A percentile compares a stretch with the other conserved stretches of the same genome.
phyloP scores from a whole-genome alignment of 192 early-diverging fungal species.

The Bifiguratus adelaidae region DNA sequence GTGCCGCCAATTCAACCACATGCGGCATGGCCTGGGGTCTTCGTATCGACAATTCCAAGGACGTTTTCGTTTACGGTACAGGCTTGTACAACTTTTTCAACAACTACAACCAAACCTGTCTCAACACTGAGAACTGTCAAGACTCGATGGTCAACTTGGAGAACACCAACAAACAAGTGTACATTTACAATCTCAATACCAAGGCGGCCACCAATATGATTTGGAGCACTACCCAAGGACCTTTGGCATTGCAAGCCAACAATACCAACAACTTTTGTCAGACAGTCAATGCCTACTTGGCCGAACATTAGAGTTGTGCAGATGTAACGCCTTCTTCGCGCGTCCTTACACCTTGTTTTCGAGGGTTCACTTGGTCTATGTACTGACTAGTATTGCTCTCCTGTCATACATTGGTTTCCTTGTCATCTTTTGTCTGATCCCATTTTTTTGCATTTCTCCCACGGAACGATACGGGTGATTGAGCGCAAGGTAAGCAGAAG shows the following conservation, averaged over 20 bases:
- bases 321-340: too few relatives aligned
- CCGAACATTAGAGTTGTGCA: too few relatives aligned
- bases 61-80: slow-evolving; percentile 24
- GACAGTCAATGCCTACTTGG: slow-evolving; percentile 9
- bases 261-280: slow-evolving; percentile 8
- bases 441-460: too few relatives aligned
- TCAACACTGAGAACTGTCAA: slow-evolving; percentile 17
- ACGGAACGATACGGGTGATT: too few relatives aligned
- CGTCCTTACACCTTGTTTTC: too few relatives aligned
- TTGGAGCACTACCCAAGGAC: background rate
- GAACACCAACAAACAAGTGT: background rate
- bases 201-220: slow-evolving; percentile 7
- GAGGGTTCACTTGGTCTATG: too few relatives aligned
- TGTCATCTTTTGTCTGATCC: too few relatives aligned
- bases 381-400: too few relatives aligned
- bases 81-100: slow-evolving; percentile 32
- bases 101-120: slow-evolving; percentile 20
- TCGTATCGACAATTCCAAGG: slow-evolving; percentile 11
- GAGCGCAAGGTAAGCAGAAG: too few relatives aligned
- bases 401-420: too few relatives aligned
- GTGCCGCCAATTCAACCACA: background rate
- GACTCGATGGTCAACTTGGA: slow-evolving; percentile 3
- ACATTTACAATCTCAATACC: slow-evolving; percentile 10
- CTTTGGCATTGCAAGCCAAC: slow-evolving; percentile 3
- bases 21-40: slow-evolving; percentile 24